Percentiles rank a stretch among this genome's conserved stretches.
phyloP scores from a whole-genome alignment of 805 yeast genomes.

The Saccharomycodes ludwigii region DNA sequence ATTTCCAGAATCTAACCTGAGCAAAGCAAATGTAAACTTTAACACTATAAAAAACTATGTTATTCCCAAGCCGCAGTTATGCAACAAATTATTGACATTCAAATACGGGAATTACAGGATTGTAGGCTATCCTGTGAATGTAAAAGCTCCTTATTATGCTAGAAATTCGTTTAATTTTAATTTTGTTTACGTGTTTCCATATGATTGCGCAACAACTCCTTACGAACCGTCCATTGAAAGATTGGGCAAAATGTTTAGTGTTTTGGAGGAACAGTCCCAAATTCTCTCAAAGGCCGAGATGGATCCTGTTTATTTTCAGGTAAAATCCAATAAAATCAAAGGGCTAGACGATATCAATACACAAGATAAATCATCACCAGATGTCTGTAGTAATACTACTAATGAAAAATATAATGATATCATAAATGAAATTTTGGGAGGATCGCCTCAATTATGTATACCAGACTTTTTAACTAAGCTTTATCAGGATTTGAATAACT shows the following conservation, averaged over 20 bases:
- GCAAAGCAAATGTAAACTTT: conserved; percentile 46
- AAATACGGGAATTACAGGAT: conserved; percentile 60
- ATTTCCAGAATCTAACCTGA: conserved; percentile 56
- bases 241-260: conserved; percentile 79
- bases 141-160: conserved; percentile 62
- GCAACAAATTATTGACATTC: conserved; percentile 69
- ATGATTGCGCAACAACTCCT: conserved; percentile 68
- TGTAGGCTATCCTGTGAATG: conserved; percentile 80
- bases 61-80: conserved; percentile 86
- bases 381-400: conserved; percentile 1
- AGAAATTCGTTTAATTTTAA: conserved; percentile 90
- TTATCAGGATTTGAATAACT: conserved; percentile 88
- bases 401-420: conserved; percentile 19
- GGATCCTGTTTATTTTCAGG: conserved; percentile 26
- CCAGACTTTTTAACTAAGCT: conserved; percentile 76
- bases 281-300: conserved; percentile 47
- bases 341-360: conserved; percentile 5
- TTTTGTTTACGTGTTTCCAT: conserved; percentile 82
- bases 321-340: conserved; percentile 11
- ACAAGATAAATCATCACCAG: conserved; percentile 4
- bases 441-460: conserved; percentile 32
- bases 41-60: conserved; percentile 80
- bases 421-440: conserved; percentile 15
- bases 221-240: conserved; percentile 78
- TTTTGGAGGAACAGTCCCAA: conserved; percentile 80